Evolutionary conservation across 176 grass and related monocot species (phyloP).

Genomic region (Lolium multiflorum): DNA sequence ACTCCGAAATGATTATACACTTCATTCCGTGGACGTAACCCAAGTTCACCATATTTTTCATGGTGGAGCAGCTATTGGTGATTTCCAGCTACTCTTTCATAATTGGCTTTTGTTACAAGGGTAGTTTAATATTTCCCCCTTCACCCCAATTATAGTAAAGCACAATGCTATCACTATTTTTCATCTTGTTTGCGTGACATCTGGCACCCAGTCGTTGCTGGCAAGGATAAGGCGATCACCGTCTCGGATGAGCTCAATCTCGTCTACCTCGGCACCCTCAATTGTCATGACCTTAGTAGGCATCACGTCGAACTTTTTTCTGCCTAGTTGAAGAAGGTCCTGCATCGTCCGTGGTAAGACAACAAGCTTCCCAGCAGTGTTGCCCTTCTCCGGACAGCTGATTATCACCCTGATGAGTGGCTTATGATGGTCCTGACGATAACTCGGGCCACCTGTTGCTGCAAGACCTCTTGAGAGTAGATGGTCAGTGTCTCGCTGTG

Average conservation of each 20-base stretch:
- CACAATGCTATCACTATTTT: not conserved
- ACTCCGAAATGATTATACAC: slow-evolving; percentile 21
- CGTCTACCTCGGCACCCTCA: slow-evolving; percentile 83
- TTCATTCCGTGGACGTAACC: slow-evolving; percentile 4
- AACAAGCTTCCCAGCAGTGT: slow-evolving; percentile 62
- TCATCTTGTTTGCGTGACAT: slow-evolving; percentile 30
- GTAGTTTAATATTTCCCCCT: not conserved
- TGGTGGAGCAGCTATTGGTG: slow-evolving; percentile 17
- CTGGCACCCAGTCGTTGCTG: slow-evolving; percentile 48
- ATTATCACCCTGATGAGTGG: slow-evolving; percentile 64
- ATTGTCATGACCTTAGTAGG: slow-evolving; percentile 62
- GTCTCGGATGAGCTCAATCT: slow-evolving; percentile 79
- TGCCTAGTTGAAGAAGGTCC: slow-evolving; percentile 73
- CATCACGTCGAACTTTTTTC: slow-evolving; percentile 58
- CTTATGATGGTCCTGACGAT: slow-evolving; percentile 7
- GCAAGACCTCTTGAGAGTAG: slow-evolving; percentile 36
- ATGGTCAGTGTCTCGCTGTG: slow-evolving; percentile 10
- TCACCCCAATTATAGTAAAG: not conserved
- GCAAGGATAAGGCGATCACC: slow-evolving; percentile 78
- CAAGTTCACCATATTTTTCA: not conserved
- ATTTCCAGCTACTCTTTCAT: not conserved
- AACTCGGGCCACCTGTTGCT: not conserved
- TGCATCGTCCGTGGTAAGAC: slow-evolving; percentile 67
- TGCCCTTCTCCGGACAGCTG: slow-evolving; percentile 64
- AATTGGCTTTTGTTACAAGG: not conserved